A percentile compares a stretch with the other conserved stretches of the same genome.
Conservation (phyloP, 83 land plant species). For the Larix sibirica region DNA sequence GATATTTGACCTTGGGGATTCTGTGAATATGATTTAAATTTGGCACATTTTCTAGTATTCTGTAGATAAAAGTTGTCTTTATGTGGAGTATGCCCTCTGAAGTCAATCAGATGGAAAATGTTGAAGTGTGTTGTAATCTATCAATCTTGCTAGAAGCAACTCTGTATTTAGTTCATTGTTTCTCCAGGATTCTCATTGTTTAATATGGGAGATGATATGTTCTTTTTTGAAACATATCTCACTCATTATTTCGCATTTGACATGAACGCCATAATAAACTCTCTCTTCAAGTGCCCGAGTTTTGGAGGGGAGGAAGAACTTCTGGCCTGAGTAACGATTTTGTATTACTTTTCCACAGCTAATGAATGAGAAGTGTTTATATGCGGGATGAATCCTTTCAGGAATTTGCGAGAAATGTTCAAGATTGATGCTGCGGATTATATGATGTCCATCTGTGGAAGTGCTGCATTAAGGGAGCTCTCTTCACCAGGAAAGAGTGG, state of each 20-base stretch:
- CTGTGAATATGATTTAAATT: neutral
- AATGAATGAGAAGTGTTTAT: too few relatives aligned
- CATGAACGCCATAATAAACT: neutral
- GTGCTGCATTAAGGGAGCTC: constrained; percentile 78
- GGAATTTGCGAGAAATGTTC: constrained; percentile 85
- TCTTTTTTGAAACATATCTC: neutral
- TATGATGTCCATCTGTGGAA: constrained; percentile 92
- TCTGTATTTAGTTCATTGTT: too few relatives aligned
- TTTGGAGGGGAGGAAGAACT: too few relatives aligned
- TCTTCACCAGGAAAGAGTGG: constrained; percentile 97
- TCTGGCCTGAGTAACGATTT: too few relatives aligned
- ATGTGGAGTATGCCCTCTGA: neutral
- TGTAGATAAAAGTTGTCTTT: neutral
- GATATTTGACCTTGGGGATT: neutral
- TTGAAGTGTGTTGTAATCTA: neutral
- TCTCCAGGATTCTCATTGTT: neutral
- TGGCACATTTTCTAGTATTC: neutral
- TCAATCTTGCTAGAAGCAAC: neutral
- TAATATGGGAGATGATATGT: neutral
- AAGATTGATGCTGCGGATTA: constrained; percentile 94
- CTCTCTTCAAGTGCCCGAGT: too few relatives aligned
- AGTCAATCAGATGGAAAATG: neutral
- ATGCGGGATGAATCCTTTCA: constrained; percentile 16
- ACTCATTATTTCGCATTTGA: neutral
- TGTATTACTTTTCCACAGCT: too few relatives aligned